Evolutionary conservation across 2,329 filamentous ascomycete species (phyloP).

Genomic region (Chaetomium sp.): DNA sequence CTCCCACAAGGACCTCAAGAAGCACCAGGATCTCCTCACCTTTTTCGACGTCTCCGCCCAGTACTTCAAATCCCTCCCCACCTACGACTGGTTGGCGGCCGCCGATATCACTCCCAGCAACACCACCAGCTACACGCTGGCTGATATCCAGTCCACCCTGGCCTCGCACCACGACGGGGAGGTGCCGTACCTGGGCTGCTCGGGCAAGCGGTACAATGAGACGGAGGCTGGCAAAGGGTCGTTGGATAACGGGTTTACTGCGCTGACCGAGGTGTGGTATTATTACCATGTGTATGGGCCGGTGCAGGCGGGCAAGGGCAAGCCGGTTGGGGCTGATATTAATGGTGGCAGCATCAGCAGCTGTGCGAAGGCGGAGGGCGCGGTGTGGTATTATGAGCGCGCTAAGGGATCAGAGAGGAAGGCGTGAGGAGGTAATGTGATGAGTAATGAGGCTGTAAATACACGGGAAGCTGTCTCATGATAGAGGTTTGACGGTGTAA

Average conservation of each 20-base stretch:
- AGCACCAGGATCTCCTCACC: conserved; percentile 55
- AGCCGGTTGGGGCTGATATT: conserved; percentile 38
- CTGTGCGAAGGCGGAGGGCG: conserved; percentile 48
- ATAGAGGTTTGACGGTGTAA: too few species aligned
- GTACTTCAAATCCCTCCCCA: conserved; percentile 54
- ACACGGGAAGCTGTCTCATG: too few species aligned
- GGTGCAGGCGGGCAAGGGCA: conserved; percentile 43
- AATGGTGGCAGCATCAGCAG: conserved; percentile 45
- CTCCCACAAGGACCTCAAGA: conserved; percentile 44
- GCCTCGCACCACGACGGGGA: conserved; percentile 41
- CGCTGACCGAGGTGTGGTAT: conserved; percentile 59
- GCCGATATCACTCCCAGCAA: conserved; percentile 53
- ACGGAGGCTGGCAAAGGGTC: conserved; percentile 47
- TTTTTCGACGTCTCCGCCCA: conserved; percentile 55
- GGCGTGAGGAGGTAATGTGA: neutral
- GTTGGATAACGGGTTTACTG: conserved; percentile 49
- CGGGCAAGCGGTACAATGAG: conserved; percentile 54
- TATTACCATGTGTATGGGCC: conserved; percentile 55
- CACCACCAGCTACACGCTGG: conserved; percentile 48
- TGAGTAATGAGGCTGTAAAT: neutral
- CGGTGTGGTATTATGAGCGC: conserved; percentile 50
- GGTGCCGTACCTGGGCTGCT: conserved; percentile 53
- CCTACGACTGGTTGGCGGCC: conserved; percentile 52
- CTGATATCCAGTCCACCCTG: conserved; percentile 46
- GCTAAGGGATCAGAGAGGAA: conserved; percentile 32